Conservation (phyloP, 495 filamentous ascomycete genomes). For the Penicillium samsonianum region DNA sequence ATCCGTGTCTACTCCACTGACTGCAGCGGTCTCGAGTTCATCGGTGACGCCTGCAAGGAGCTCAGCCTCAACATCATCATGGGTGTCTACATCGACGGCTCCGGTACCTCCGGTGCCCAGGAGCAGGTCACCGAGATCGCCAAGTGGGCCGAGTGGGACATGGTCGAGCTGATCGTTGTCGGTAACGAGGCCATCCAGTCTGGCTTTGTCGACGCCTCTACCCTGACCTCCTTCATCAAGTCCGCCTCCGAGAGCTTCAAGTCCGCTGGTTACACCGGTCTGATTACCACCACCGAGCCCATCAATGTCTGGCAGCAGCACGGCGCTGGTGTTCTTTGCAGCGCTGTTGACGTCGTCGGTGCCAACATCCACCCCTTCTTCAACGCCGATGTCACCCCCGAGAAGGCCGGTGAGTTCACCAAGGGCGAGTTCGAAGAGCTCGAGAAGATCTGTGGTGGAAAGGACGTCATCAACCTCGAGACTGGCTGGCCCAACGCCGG, state of each 20-base stretch:
- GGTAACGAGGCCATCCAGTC: constrained; percentile 89
- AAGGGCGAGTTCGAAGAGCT: constrained; percentile 64
- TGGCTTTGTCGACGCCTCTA: constrained; percentile 57
- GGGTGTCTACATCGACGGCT: constrained; percentile 76
- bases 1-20: constrained; percentile 92
- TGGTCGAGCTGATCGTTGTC: constrained; percentile 77
- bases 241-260: constrained; percentile 49
- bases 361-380: constrained; percentile 94
- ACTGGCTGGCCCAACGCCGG: constrained; percentile 85
- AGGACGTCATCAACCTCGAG: constrained; percentile 76
- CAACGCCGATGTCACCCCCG: constrained; percentile 64
- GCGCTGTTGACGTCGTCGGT: constrained; percentile 72
- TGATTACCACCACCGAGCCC: constrained; percentile 84
- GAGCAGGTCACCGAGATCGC: constrained; percentile 73
- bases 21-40: constrained; percentile 75
- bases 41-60: constrained; percentile 62
- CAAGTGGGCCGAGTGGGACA: constrained; percentile 70
- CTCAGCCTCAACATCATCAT: constrained; percentile 75
- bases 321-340: constrained; percentile 59
- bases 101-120: constrained; percentile 58
- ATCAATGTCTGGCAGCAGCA: constrained; percentile 66
- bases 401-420: constrained; percentile 73
- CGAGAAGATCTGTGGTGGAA: constrained; percentile 62
- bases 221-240: constrained; percentile 70
- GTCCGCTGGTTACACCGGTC: constrained; percentile 68